A percentile compares a stretch with the other conserved stretches of the same genome.
phyloP scores from a whole-genome alignment of 2,329 filamentous ascomycete genomes.

The Claviceps sorghi region DNA sequence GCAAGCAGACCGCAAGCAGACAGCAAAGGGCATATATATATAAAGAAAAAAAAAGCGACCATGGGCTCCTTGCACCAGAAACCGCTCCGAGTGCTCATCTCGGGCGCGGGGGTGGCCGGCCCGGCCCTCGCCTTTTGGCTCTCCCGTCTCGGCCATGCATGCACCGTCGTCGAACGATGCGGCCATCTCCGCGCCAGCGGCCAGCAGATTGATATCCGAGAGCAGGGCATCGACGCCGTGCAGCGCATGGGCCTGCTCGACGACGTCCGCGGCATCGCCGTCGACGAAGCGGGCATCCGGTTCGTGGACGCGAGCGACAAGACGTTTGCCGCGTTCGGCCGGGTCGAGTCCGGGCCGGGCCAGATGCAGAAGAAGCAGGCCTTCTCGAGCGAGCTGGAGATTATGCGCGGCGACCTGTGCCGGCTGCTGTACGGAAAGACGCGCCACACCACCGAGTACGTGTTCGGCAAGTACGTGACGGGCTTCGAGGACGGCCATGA shows the following conservation, averaged over 20 bases:
- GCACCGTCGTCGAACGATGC: slow-evolving; percentile 30
- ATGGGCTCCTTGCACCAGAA: slow-evolving; percentile 8
- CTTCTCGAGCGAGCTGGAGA: slow-evolving; percentile 42
- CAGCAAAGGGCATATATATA: too few relatives aligned
- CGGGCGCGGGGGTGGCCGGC: slow-evolving; percentile 32
- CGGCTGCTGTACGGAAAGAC: slow-evolving; percentile 31
- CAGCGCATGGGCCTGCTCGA: slow-evolving; percentile 25
- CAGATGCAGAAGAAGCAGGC: slow-evolving; percentile 22
- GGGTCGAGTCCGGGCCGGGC: slow-evolving; percentile 19
- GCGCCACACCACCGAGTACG: slow-evolving; percentile 12
- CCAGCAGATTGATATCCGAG: slow-evolving; percentile 32
- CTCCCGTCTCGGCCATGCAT: slow-evolving; percentile 19
- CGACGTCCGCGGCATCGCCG: slow-evolving; percentile 20
- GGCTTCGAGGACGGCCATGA: slow-evolving; percentile 15
- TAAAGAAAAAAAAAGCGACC: too few relatives aligned
- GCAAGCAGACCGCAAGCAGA: too few relatives aligned
- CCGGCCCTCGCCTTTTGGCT: slow-evolving; percentile 28
- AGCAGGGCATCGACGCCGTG: slow-evolving; percentile 24
- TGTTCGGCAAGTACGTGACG: slow-evolving; percentile 17
- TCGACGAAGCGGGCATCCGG: slow-evolving; percentile 33
- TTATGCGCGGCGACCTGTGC: slow-evolving; percentile 43
- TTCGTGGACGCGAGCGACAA: slow-evolving; percentile 28
- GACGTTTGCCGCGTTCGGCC: slow-evolving; percentile 22
- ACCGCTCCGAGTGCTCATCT: slow-evolving; percentile 31
- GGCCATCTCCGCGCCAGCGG: slow-evolving; percentile 23